Base-by-base conservation (phyloP, 1,139 yeast species). In the Candida tropicalis region DNA sequence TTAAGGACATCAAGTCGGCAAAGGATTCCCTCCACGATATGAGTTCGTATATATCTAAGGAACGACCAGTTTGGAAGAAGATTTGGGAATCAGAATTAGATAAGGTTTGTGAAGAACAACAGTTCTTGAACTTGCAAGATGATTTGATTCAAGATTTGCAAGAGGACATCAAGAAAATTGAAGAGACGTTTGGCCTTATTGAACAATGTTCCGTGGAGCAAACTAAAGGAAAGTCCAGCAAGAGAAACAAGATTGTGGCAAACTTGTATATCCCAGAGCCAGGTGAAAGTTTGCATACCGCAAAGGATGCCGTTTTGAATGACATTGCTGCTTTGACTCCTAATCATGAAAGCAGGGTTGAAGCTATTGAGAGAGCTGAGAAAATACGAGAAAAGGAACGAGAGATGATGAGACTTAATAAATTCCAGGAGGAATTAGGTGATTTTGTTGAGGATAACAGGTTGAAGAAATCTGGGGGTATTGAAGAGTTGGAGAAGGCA, bases 31-130 rank as follows among this genome's bases (percentile, higher is more conserved):
- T 91, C 38, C 62, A 63, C 3, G 63, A 66, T 5, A 77, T 91
- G 77, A 73, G 76, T n/a, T 66, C 65, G 6, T 90, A 80, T 55
- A 84, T 95, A 35, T 56, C 65, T 1, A 72, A 71, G 10, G 98
- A 90, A 57, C 86, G 86, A 53, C 84, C 90, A 4, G 82, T 82
- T 31, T 90, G 98, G 97, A 87, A 89, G 59, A 82, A 81, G 54
- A 84, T 89, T 22, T 93, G 99, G 98, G 97, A 91, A 60, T 72
- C 84, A 5, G 97, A 91, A 57, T 75, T 93, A 47, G 95, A 89
- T 52, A 84, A 84, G 36, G 95, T 93, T 17, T 87, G 96, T 49
- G 96, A 89, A 54, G 97, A 91, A 57, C 98, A 93, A 61, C 96
- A 91, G 53, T 89, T 89, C 59, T 81, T 91, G 65, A 87, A 87